Evolutionary conservation across 495 filamentous ascomycete genomes (phyloP).

Genomic region (Aspergillus conjunctus): DNA sequence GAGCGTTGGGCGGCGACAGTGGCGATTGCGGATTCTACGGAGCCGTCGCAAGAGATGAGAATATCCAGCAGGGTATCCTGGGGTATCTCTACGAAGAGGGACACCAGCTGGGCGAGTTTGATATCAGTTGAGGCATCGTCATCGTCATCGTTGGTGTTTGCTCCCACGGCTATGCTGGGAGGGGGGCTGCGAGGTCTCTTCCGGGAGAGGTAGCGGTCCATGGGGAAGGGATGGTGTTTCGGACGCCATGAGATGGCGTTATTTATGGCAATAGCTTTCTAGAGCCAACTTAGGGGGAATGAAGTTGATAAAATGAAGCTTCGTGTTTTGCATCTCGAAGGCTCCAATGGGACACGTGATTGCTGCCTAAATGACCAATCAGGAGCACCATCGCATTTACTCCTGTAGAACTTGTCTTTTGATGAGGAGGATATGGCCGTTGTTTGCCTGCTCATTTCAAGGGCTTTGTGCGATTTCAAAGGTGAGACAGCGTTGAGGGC

Average conservation of each 20-base stretch:
- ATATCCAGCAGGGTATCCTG: constrained; percentile 74
- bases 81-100: constrained; percentile 65
- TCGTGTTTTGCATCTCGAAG: background rate
- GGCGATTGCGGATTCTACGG: constrained; percentile 62
- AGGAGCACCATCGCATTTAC: background rate
- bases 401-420: no score
- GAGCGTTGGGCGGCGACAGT: constrained; percentile 45
- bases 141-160: constrained; percentile 28
- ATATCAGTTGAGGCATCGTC: constrained; percentile 79
- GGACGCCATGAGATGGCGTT: constrained; percentile 5
- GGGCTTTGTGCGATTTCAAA: no score
- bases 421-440: no score
- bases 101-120: constrained; percentile 81
- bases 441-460: no score
- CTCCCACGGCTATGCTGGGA: background rate
- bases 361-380: constrained; percentile 39
- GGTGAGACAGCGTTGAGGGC: no score
- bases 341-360: constrained; percentile 36
- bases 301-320: background rate
- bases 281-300: background rate
- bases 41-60: constrained; percentile 75
- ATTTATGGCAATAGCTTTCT: background rate
- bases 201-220: constrained; percentile 61
- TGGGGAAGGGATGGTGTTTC: constrained; percentile 23
- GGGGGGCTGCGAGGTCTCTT: constrained; percentile 48